Evolutionary conservation across 2,329 filamentous ascomycete species (phyloP).

Genomic region (Biscogniauxia marginata): DNA sequence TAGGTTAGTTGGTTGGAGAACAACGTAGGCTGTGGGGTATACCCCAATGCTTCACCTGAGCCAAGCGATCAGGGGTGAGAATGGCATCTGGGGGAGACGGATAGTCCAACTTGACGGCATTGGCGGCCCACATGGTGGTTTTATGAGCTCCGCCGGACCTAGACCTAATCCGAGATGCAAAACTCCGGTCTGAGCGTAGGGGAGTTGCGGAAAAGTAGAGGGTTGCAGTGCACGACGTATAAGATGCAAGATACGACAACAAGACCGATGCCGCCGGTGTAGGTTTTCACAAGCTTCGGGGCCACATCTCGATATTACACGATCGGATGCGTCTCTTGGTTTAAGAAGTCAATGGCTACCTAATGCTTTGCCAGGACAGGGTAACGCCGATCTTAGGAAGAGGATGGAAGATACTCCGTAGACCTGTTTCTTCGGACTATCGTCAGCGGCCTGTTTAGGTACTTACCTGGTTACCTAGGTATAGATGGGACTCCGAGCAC

Average conservation of each 20-base stretch:
- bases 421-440: not conserved
- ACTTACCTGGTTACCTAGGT: too few species aligned
- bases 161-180: not conserved
- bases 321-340: not conserved
- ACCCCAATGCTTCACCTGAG: conserved; percentile 2
- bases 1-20: conserved; percentile 11
- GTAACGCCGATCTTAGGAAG: not conserved
- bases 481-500: not conserved
- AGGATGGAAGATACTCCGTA: too few species aligned
- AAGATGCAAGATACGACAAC: not conserved
- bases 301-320: not conserved
- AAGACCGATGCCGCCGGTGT: not conserved
- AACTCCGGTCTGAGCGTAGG: not conserved
- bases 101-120: not conserved
- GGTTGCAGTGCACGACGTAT: not conserved
- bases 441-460: not conserved
- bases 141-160: not conserved
- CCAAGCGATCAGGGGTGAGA: not conserved
- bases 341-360: not conserved
- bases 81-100: not conserved
- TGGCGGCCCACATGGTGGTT: not conserved
- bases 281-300: not conserved
- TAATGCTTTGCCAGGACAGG: not conserved
- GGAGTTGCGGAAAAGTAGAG: not conserved
- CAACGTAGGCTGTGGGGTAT: conserved; percentile 14